These are phyloP conservation scores for Xylariomycetidae sp. DNA, from an alignment of 2,329 filamentous ascomycete species.

Conservation along the genomic window DNA sequence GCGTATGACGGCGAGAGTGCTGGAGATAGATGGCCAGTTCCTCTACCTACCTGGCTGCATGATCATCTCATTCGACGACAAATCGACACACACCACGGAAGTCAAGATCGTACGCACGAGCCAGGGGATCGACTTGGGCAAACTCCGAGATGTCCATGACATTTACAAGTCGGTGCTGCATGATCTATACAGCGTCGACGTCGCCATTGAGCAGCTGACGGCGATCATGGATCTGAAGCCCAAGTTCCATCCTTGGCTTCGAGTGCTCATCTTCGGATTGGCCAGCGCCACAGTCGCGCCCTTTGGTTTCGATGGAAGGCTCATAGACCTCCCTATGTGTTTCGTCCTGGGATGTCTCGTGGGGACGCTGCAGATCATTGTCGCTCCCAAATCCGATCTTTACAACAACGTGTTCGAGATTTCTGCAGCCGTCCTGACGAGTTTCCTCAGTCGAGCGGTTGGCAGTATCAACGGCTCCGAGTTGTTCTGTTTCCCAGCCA, in stretches of 20 bases:
- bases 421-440: conserved; percentile 55
- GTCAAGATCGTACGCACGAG: conserved; percentile 58
- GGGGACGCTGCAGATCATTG: conserved; percentile 58
- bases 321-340: conserved; percentile 24
- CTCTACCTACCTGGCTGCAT: conserved; percentile 88
- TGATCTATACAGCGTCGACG: conserved; percentile 41
- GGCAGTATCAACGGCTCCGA: conserved; percentile 55
- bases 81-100: conserved; percentile 57
- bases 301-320: conserved; percentile 23
- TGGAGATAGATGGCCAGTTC: conserved; percentile 85
- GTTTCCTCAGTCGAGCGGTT: conserved; percentile 62
- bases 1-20: conserved; percentile 79
- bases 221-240: conserved; percentile 20
- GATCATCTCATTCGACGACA: conserved; percentile 86
- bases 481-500: conserved; percentile 64
- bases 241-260: conserved; percentile 23
- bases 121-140: conserved; percentile 68
- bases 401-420: conserved; percentile 52
- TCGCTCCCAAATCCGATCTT: conserved; percentile 68
- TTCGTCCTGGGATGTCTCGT: conserved; percentile 24
- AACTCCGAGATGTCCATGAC: conserved; percentile 66
- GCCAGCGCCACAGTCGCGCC: conserved; percentile 24
- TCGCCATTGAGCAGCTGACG: conserved; percentile 20
- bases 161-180: conserved; percentile 81
- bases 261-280: conserved; percentile 23